Percentiles rank a stretch among this genome's conserved stretches.
Evolutionary conservation across 805 yeast genomes (phyloP).

Genomic region (Starmerella bacillaris): DNA sequence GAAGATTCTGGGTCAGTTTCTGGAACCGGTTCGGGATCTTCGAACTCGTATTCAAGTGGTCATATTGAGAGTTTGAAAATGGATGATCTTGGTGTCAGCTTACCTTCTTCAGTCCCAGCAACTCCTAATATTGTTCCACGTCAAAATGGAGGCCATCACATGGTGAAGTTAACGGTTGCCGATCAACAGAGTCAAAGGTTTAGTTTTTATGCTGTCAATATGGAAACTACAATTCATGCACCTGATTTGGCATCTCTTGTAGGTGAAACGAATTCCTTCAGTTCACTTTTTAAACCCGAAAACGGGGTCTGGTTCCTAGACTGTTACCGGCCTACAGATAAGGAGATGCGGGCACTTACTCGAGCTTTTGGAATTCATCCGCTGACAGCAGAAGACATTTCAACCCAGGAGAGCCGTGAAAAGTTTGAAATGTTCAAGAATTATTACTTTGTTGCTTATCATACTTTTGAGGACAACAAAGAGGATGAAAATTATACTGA

Average conservation of each 20-base stretch:
- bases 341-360: conserved; percentile 79
- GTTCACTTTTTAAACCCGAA: conserved; percentile 50
- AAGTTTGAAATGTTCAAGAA: conserved; percentile 81
- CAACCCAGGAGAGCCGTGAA: conserved; percentile 93
- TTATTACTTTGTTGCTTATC: conserved; percentile 92
- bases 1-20: neutral
- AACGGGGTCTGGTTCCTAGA: conserved; percentile 93
- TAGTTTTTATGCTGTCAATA: conserved; percentile 62
- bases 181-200: conserved; percentile 53
- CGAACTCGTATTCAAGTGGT: too few species aligned
- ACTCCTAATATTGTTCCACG: conserved; percentile 3
- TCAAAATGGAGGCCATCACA: neutral
- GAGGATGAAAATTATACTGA: conserved; percentile 39
- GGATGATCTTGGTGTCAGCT: neutral
- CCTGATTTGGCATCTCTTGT: conserved; percentile 68
- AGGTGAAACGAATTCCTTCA: conserved; percentile 37
- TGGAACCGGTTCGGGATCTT: neutral
- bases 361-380: conserved; percentile 97
- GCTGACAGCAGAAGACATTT: conserved; percentile 89
- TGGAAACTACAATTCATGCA: conserved; percentile 78
- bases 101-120: neutral
- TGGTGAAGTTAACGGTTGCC: neutral
- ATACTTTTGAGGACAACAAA: conserved; percentile 83
- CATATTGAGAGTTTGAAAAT: neutral
- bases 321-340: conserved; percentile 83